Evolutionary conservation across 352 stramenopile species (phyloP).

Genomic region (Globisporangium nodosum): DNA sequence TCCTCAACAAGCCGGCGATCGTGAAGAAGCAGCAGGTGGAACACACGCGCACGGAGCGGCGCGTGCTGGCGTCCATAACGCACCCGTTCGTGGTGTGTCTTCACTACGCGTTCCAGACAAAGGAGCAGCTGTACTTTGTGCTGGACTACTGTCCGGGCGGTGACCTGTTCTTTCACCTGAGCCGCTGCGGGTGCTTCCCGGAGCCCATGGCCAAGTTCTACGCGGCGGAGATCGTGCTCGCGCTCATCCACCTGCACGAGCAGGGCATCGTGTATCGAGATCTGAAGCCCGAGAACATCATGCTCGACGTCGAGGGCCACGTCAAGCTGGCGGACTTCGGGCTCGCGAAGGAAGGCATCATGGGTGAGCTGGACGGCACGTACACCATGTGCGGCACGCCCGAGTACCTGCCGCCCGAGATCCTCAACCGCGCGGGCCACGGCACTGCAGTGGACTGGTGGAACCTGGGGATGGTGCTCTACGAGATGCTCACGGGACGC

Average conservation of each 20-base stretch:
- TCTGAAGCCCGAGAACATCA: conserved; percentile 85
- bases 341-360: conserved; percentile 72
- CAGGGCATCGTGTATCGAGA: conserved; percentile 82
- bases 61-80: conserved; percentile 71
- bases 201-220: conserved; percentile 85
- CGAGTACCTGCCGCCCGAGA: conserved; percentile 80
- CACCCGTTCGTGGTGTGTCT: conserved; percentile 88
- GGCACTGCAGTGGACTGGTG: conserved; percentile 83
- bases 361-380: conserved; percentile 60
- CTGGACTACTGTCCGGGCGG: conserved; percentile 83
- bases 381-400: conserved; percentile 87
- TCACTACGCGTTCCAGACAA: conserved; percentile 87
- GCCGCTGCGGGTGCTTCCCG: conserved; percentile 68
- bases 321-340: conserved; percentile 83
- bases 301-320: conserved; percentile 81
- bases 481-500: conserved; percentile 76
- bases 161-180: conserved; percentile 81
- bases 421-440: conserved; percentile 73
- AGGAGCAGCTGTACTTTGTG: conserved; percentile 81
- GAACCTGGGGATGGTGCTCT: conserved; percentile 81
- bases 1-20: conserved; percentile 72
- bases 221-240: conserved; percentile 77
- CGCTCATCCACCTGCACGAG: conserved; percentile 81
- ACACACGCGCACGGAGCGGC: conserved; percentile 77
- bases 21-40: conserved; percentile 83